Percentiles rank a stretch among this genome's conserved stretches.
Evolutionary conservation across 202 grass and related monocot species (phyloP).

Genomic region (Zoysia matrella): DNA sequence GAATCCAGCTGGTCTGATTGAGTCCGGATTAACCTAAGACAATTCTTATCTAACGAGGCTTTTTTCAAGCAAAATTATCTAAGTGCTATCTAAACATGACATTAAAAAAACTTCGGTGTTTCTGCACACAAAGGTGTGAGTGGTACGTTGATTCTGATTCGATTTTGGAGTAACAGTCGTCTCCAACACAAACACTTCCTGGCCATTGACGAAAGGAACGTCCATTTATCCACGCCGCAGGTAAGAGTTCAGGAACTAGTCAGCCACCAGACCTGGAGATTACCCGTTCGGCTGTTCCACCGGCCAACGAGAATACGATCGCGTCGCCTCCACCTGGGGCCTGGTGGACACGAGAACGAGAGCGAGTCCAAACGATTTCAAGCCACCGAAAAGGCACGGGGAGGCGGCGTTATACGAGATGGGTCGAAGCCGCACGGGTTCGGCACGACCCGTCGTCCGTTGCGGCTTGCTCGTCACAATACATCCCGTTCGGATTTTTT

Average conservation of each 20-base stretch:
- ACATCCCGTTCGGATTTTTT: no score
- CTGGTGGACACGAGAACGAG: background rate
- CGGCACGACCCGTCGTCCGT: background rate
- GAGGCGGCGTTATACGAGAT: background rate
- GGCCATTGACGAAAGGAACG: background rate
- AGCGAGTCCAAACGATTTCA: background rate
- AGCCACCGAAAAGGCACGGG: background rate
- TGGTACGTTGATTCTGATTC: no score
- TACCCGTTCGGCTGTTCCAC: background rate
- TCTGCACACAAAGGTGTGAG: no score
- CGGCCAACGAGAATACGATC: background rate
- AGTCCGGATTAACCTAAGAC: no score
- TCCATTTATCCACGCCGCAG: background rate
- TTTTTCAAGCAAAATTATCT: no score
- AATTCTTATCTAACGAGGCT: no score
- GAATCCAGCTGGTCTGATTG: no score
- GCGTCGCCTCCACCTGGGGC: background rate
- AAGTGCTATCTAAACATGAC: no score
- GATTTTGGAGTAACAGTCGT: background rate
- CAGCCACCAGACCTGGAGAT: background rate
- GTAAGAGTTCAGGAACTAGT: conserved; percentile 12
- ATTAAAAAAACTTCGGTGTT: no score
- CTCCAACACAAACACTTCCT: background rate
- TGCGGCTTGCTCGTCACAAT: background rate
- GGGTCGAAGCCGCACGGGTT: background rate